Base-by-base conservation (phyloP, 169 alveolate genomes). In the Plasmodium gallinaceum region DNA sequence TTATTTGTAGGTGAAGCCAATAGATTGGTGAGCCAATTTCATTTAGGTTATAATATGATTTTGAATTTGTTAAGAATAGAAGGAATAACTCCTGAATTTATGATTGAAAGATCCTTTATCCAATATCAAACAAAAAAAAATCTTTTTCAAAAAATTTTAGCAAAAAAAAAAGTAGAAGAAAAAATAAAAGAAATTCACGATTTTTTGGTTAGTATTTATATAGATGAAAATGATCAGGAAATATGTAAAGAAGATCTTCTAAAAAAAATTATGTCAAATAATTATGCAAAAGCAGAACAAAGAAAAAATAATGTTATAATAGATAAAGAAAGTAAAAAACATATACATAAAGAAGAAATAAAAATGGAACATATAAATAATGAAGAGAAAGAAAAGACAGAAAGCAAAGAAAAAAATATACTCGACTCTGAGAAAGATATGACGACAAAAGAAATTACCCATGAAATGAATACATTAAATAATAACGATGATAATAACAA, bases 1-100 rank as follows among this genome's bases (percentile, higher is more conserved):
- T 92, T 98, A 62, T 96, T 97, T 74, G 75, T 96, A 85, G 99
- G 99, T 0, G 92, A 96, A 88, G 93, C 98, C 3, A 98, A 96
- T 75, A 96, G 99, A 72, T 93, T 98, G 78, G 97, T 97, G 74
- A 97, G 99, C 61, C 94, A 98, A 60, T 98, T 98, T 93, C 98
- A 98, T 88, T 92, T 98, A 20, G 98, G 98, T 5, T 98, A 97
- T 93, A 98, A 98, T 94, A 98, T 98, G 99, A 96, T 99, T 37
- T 92, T 99, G 64, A 98, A 98, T 93, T 96, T 98, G 61, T 96
- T 98, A 95, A 94, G 99, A 78, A 92, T 98, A 20, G 99, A 98
- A 93, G 99, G 98, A 39, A 96, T 96, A 7, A 94, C 96, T 3
- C 99, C 99, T 39, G 99, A 98, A 76, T 98, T 95, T 89, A 96